These are phyloP conservation scores for Populus hybrid DNA, from an alignment of 441 rosid genomes.

Conservation along the genomic window DNA sequence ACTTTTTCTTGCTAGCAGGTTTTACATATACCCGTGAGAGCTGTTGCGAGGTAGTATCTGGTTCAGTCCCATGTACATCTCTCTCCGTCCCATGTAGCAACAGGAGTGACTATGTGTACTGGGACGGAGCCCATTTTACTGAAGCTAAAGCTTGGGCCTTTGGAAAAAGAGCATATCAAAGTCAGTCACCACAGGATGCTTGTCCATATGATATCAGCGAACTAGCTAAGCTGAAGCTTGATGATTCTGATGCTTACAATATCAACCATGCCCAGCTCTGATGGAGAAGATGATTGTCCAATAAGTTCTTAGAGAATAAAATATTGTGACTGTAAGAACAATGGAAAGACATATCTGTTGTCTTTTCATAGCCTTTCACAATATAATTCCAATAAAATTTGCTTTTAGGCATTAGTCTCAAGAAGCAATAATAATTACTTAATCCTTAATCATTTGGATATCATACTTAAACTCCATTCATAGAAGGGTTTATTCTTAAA, in stretches of 20 bases:
- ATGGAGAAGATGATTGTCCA: not conserved
- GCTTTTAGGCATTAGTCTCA: not conserved
- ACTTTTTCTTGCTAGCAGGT: not conserved
- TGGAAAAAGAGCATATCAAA: too few species aligned
- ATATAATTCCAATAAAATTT: too few species aligned
- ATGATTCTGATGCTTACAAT: too few species aligned
- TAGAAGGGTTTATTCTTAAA: too few species aligned
- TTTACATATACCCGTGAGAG: not conserved
- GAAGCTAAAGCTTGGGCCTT: too few species aligned
- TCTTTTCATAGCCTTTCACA: not conserved
- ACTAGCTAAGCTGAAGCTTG: too few species aligned
- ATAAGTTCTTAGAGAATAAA: not conserved
- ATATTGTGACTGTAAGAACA: not conserved
- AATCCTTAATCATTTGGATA: too few species aligned
- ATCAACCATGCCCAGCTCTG: not conserved
- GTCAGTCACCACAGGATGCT: too few species aligned
- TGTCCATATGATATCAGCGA: too few species aligned
- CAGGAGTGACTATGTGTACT: too few species aligned
- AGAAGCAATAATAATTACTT: too few species aligned
- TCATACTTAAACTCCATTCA: not conserved
- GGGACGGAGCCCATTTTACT: too few species aligned
- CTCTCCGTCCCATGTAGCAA: not conserved
- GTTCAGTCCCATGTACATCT: not conserved
- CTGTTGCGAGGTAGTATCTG: not conserved
- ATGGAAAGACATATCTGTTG: not conserved